phyloP scores from a whole-genome alignment of 495 filamentous ascomycete species.

The Hyaloscypha hepaticicola region DNA sequence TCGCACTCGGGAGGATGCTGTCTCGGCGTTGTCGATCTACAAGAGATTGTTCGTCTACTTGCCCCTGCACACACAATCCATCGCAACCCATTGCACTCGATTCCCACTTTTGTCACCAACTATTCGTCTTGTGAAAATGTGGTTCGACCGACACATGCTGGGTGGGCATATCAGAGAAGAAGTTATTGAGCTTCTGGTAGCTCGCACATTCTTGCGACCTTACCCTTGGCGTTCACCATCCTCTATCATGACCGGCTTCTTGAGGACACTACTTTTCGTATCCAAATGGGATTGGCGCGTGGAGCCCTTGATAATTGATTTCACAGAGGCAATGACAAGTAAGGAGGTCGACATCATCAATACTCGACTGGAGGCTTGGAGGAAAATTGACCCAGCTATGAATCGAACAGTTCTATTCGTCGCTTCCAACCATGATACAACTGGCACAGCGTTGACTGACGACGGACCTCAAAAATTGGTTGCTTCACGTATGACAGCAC shows the following conservation, averaged over 20 bases:
- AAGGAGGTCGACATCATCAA: constrained; percentile 59
- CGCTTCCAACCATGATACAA: constrained; percentile 73
- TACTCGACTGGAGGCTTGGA: constrained; percentile 73
- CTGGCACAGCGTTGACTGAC: constrained; percentile 79
- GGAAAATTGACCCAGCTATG: constrained; percentile 85
- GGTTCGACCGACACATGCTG: constrained; percentile 85
- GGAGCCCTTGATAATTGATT: constrained; percentile 77
- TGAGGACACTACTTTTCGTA: constrained; percentile 73
- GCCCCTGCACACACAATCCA: constrained; percentile 76
- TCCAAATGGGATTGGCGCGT: constrained; percentile 89
- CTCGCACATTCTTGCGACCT: constrained; percentile 74
- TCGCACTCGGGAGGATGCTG: constrained; percentile 61
- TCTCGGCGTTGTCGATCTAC: constrained; percentile 65
- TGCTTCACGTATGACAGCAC: constrained; percentile 74
- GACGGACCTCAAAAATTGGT: constrained; percentile 73
- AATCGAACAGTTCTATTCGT: constrained; percentile 80
- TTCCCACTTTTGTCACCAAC: constrained; percentile 79
- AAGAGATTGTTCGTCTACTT: constrained; percentile 67
- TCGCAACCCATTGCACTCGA: constrained; percentile 75
- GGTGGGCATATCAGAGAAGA: constrained; percentile 72
- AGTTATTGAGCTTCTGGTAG: constrained; percentile 76
- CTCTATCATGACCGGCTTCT: constrained; percentile 76
- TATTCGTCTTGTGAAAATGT: constrained; percentile 84
- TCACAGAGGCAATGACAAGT: constrained; percentile 53
- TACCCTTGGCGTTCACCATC: constrained; percentile 80